Evolutionary conservation across 1,139 yeast genomes (phyloP), one percentile per base, ranked within the genome.

Genomic region (Pneumocystis murina): DNA sequence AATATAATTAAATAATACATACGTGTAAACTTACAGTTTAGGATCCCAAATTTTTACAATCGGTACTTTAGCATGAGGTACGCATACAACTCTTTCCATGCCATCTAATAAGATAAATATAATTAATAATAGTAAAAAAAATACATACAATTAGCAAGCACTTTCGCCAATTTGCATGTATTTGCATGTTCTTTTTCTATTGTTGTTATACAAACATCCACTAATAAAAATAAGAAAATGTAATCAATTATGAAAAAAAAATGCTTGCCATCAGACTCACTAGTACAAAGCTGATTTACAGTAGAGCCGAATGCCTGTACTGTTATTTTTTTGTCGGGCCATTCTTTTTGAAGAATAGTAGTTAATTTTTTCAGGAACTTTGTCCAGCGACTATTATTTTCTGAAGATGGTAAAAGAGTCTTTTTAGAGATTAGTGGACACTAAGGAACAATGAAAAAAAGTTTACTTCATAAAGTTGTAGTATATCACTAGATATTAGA

Each of bases 11-110:
- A 43, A 20, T 28, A 58, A 58, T 58, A 38, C 30, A 38, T 40
- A 40, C 16, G 55, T 7, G 10, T 5, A 24, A 58, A 40, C 60
- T 20, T 66, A 60, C 41, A 64, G 61, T 54, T 69, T 69, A 17
- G 70, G 69, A 62, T 70, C 71, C 69, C 69, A 69, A 35, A 69
- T 64, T 57, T 69, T 69, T 24, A 69, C 71, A 28, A 70, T 70
- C 24, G 71, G 71, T 7, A 70, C 71, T 57, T 69, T 68, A 30
- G 71, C 71, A 7, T 66, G 66, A 1, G 71, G 68, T 20, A 70
- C 68, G 57, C 71, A 70, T 6, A 68, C 65, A 10, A 70, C 66
- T 8, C 68, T 63, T 61, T 68, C 68, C 71, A 70, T 69, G 7
- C 68, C 68, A 40, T 67, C 68, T 66, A 48, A 2, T 30, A 33